These are phyloP conservation scores for Apiospora phragmitis DNA, from an alignment of 2,329 filamentous ascomycete species.

Conservation along the genomic window DNA sequence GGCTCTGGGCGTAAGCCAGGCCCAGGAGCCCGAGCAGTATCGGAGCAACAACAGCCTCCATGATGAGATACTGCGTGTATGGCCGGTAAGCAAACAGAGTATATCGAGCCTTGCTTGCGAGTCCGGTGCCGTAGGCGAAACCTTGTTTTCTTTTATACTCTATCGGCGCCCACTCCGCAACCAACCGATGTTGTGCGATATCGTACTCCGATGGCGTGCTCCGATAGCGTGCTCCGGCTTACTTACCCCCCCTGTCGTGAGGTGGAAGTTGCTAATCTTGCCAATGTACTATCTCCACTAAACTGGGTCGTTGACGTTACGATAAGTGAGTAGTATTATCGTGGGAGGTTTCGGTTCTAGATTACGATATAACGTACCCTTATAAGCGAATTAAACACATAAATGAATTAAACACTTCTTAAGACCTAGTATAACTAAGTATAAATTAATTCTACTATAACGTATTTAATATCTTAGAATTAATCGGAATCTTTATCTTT, in stretches of 20 bases:
- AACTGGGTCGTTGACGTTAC: neutral
- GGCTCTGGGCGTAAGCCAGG: neutral
- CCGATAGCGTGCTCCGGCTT: neutral
- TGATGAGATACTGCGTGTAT: neutral
- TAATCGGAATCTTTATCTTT: no score
- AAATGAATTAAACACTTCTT: no score
- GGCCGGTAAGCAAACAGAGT: neutral
- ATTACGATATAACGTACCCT: no score
- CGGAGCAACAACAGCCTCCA: neutral
- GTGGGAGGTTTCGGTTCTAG: no score
- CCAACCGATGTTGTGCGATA: neutral
- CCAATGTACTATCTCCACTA: neutral
- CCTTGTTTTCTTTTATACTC: neutral
- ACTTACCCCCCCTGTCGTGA: neutral
- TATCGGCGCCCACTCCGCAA: neutral
- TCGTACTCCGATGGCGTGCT: constrained; percentile 6
- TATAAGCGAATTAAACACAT: no score
- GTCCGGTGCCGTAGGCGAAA: neutral
- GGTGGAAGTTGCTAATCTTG: neutral
- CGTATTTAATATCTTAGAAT: no score
- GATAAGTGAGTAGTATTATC: neutral
- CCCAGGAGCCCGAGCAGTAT: neutral
- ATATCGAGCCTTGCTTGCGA: neutral
- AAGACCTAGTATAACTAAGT: no score
- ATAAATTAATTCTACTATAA: no score